Evolutionary conservation across 495 filamentous ascomycete species (phyloP), one percentile per base, ranked within the genome.

Genomic region (Xylaria sp.): DNA sequence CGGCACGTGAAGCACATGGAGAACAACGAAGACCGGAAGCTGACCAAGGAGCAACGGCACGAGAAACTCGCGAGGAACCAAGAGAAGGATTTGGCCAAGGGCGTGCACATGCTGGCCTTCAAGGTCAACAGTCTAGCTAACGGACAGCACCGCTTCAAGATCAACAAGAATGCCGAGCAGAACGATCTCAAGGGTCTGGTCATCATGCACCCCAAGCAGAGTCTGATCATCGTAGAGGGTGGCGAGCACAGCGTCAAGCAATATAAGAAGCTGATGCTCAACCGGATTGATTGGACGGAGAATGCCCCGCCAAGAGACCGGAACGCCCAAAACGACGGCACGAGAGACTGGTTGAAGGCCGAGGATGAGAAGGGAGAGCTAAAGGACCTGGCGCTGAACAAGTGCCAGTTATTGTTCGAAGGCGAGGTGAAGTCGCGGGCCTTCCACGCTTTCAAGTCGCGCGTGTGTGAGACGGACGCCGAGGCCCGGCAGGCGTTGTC

Each of bases 251-350:
- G 90, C 44, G 90, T 94, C 79, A 89, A 87, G 41, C 88, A 89
- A 62, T 98, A 97, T 84, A 92, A 91, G 76, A 77, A 95, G 79
- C 82, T 98, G 35, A 94, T 98, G 93, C 82, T 95, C 26, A 90
- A 97, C 69, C 93, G 96, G 19, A 94, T 98, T 75, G 90, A 95
- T 77, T 99, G 96, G 96, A 92, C 90, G 3, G 95, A 98, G 78
- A 95, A 97, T 70, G 87, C 89, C 4, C 88, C 90, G 3, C 91
- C 95, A 1, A 84, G 85, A 61, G 86, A 90, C 21, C 82, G 78
- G 69, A 85, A 88, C 53, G 83, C 86, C 37, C 84, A 90, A 68
- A 86, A 87, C 53, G 90, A 90, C 71, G 80, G 87, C 52, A 87
- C 91, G 76, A 86, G 88, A 15, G 82, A 90, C 1, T 97, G 93